phyloP scores from a whole-genome alignment of 495 filamentous ascomycete genomes.

The Paragyromitra xinjiangensis region DNA sequence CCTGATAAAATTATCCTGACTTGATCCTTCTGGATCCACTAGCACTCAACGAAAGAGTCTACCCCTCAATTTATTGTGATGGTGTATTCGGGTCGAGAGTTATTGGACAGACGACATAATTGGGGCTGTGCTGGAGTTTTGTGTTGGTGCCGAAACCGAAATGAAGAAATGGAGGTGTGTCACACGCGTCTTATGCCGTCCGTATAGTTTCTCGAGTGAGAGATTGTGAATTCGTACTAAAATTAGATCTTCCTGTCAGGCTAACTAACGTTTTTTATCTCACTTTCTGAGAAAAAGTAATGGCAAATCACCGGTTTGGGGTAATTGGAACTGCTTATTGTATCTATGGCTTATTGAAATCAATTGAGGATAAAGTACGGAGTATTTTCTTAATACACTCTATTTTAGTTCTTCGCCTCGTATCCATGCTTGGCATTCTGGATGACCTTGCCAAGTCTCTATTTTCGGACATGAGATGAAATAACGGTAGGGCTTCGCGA shows the following conservation, averaged over 20 bases:
- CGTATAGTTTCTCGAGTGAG: slow-evolving; percentile 21
- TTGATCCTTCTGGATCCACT: too few species aligned
- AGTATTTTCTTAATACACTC: too few species aligned
- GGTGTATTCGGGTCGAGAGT: not conserved
- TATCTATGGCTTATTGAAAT: not conserved
- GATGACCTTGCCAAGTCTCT: not conserved
- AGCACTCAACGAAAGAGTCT: too few species aligned
- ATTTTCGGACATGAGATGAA: slow-evolving; percentile 2
- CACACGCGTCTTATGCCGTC: slow-evolving; percentile 24
- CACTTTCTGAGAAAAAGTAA: not conserved
- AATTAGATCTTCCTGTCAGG: slow-evolving; percentile 10
- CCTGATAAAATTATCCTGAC: too few species aligned
- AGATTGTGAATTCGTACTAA: slow-evolving; percentile 6
- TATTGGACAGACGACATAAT: not conserved
- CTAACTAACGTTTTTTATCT: not conserved
- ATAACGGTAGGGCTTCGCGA: slow-evolving; percentile 7
- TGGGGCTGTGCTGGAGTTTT: slow-evolving; percentile 8
- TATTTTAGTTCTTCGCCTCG: not conserved
- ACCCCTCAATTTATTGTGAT: not conserved
- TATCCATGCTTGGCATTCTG: slow-evolving; percentile 1
- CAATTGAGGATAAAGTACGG: not conserved
- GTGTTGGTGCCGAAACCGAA: not conserved
- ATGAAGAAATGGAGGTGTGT: not conserved
- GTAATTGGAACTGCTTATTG: not conserved
- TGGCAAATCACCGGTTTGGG: not conserved